Evolutionary conservation across 176 grass and related monocot species (phyloP).

Genomic region (Triticum urartu): DNA sequence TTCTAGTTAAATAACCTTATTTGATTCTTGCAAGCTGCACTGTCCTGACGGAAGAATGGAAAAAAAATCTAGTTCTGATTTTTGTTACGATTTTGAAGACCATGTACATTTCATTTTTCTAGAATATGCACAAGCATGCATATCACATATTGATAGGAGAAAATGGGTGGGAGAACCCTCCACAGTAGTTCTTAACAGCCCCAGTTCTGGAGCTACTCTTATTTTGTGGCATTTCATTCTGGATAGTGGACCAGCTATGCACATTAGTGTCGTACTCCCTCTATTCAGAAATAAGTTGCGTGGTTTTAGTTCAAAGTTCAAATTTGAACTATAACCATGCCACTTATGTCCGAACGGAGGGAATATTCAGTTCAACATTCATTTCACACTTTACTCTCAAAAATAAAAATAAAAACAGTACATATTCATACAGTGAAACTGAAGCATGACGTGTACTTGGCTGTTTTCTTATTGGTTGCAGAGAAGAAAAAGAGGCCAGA

Average conservation of each 20-base stretch:
- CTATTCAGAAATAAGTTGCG: too few relatives aligned
- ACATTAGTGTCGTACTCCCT: background rate
- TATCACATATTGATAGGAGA: too few relatives aligned
- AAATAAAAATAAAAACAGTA: background rate
- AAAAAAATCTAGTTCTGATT: background rate
- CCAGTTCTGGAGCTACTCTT: background rate
- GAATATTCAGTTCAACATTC: background rate
- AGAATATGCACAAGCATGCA: too few relatives aligned
- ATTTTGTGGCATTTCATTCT: background rate
- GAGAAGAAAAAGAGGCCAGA: conserved; percentile 78
- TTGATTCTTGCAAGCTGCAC: background rate
- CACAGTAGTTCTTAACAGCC: background rate
- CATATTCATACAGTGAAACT: background rate
- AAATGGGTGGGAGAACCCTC: too few relatives aligned
- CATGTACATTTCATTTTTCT: background rate
- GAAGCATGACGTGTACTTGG: background rate
- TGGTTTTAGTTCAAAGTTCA: too few relatives aligned
- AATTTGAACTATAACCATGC: too few relatives aligned
- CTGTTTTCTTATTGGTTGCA: conserved; percentile 44
- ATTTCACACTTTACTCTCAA: background rate
- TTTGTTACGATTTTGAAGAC: background rate
- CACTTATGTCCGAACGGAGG: too few relatives aligned
- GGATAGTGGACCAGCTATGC: background rate
- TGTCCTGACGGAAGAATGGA: background rate
- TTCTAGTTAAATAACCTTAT: background rate